Conservation (phyloP, 495 filamentous ascomycete species). For the Daldinia decipiens region DNA sequence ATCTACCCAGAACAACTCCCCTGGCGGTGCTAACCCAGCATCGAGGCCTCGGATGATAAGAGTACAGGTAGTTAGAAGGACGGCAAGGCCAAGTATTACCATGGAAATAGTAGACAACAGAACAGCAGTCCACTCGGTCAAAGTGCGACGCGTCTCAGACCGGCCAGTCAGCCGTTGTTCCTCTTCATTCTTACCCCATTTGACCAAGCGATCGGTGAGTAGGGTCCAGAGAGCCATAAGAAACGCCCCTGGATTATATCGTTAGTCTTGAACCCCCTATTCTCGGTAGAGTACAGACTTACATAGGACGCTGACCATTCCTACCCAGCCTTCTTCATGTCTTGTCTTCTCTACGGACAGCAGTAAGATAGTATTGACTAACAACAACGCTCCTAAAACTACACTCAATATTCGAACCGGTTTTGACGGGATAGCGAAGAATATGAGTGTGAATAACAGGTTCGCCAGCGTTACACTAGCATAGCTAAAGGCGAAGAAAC, state of each 20-base stretch:
- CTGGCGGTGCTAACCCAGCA: constrained; percentile 73
- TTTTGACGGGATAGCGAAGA: constrained; percentile 85
- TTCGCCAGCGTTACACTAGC: constrained; percentile 77
- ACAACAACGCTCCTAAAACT: constrained; percentile 73
- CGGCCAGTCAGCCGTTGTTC: constrained; percentile 92
- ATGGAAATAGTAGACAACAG: constrained; percentile 76
- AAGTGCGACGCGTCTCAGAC: constrained; percentile 81
- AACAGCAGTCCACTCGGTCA: constrained; percentile 87
- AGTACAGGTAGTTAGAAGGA: constrained; percentile 78
- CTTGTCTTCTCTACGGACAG: constrained; percentile 75
- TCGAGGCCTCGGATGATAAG: constrained; percentile 82
- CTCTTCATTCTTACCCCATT: constrained; percentile 90
- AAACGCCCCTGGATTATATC: constrained; percentile 56
- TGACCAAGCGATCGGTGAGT: constrained; percentile 69
- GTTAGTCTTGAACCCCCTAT: constrained; percentile 54
- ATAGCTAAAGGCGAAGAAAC: constrained; percentile 88
- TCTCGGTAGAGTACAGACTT: constrained; percentile 49
- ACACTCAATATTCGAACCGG: constrained; percentile 75
- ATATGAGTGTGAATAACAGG: constrained; percentile 79
- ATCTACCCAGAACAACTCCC: constrained; percentile 80
- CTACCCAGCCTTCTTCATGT: constrained; percentile 88
- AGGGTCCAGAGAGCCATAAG: constrained; percentile 58
- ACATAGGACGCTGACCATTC: constrained; percentile 86
- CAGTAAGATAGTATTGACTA: constrained; percentile 82
- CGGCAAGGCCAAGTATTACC: constrained; percentile 69